These are phyloP conservation scores for Pyrenochaeta sp. DNA, from an alignment of 2,329 filamentous ascomycete genomes.

Conservation along the genomic window DNA sequence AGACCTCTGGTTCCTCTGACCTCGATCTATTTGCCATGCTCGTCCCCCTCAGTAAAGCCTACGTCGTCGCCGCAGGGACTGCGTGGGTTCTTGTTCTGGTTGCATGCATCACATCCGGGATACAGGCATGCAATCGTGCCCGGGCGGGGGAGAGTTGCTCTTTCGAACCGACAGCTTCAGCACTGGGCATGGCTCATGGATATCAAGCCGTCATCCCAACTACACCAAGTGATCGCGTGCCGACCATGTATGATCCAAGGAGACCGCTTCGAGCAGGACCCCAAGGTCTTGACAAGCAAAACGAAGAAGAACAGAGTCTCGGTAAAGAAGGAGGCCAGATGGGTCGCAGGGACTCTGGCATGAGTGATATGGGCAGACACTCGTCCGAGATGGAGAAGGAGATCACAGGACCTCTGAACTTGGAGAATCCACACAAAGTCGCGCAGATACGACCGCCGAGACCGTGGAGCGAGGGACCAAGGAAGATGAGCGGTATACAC, in stretches of 20 bases:
- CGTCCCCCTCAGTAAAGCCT: conserved; percentile 28
- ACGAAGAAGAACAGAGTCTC: conserved; percentile 21
- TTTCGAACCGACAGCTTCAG: conserved; percentile 41
- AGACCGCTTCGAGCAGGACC: conserved; percentile 13
- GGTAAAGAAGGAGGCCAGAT: conserved; percentile 12
- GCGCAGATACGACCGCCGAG: conserved; percentile 29
- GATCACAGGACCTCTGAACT: conserved; percentile 24
- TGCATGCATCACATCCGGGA: conserved; percentile 21
- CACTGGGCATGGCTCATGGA: conserved; percentile 35
- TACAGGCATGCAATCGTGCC: conserved; percentile 21
- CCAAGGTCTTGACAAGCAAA: conserved; percentile 6
- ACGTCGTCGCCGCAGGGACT: conserved; percentile 23
- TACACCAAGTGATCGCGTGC: conserved; percentile 18
- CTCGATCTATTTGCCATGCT: conserved; percentile 28
- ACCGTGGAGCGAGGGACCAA: conserved; percentile 36
- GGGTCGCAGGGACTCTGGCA: conserved; percentile 22
- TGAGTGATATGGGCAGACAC: conserved; percentile 16
- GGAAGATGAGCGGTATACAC: conserved; percentile 8
- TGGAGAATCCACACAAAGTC: conserved; percentile 24
- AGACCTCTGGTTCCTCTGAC: conserved; percentile 19
- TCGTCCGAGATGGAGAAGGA: conserved; percentile 11
- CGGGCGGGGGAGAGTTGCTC: conserved; percentile 30
- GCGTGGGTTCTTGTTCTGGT: conserved; percentile 24
- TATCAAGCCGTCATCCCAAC: conserved; percentile 27
- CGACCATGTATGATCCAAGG: conserved; percentile 33